These are phyloP conservation scores for Penicillium sclerotigenum DNA, from an alignment of 2,329 filamentous ascomycete species.

Conservation along the genomic window DNA sequence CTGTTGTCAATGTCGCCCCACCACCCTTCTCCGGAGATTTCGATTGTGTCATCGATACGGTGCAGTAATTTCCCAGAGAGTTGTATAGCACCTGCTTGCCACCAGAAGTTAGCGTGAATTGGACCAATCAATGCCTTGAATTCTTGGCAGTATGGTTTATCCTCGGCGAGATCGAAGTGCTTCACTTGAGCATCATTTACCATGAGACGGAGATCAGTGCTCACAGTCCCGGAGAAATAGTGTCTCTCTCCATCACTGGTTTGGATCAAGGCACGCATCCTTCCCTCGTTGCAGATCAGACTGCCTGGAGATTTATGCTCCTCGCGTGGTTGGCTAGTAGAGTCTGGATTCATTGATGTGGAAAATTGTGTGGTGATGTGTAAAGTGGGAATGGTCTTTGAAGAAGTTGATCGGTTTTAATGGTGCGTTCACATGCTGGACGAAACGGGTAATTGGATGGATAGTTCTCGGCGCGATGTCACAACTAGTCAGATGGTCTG, in stretches of 20 bases:
- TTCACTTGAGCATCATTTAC: not conserved
- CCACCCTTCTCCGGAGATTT: not conserved
- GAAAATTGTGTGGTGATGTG: not conserved
- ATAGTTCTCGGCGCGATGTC: not conserved
- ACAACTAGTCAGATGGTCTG: not conserved
- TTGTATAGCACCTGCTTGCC: not conserved
- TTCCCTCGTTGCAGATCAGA: not conserved
- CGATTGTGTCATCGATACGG: not conserved
- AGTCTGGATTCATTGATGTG: not conserved
- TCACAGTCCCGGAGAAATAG: not conserved
- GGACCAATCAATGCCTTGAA: not conserved
- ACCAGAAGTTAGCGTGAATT: not conserved
- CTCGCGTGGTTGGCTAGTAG: not conserved
- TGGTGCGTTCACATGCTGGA: not conserved
- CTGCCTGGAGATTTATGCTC: not conserved
- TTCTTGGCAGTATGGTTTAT: not conserved
- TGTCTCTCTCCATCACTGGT: not conserved
- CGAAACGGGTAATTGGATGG: not conserved
- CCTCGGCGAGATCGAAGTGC: not conserved
- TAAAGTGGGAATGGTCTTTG: not conserved
- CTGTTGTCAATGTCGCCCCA: not conserved
- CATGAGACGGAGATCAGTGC: not conserved
- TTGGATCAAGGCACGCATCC: not conserved
- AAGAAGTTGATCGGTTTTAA: not conserved
- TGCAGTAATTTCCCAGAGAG: not conserved